Percentiles rank a stretch among this genome's conserved stretches.
Evolutionary conservation across 2,329 filamentous ascomycete species (phyloP).

Genomic region (Trichoderma afroharzianum): DNA sequence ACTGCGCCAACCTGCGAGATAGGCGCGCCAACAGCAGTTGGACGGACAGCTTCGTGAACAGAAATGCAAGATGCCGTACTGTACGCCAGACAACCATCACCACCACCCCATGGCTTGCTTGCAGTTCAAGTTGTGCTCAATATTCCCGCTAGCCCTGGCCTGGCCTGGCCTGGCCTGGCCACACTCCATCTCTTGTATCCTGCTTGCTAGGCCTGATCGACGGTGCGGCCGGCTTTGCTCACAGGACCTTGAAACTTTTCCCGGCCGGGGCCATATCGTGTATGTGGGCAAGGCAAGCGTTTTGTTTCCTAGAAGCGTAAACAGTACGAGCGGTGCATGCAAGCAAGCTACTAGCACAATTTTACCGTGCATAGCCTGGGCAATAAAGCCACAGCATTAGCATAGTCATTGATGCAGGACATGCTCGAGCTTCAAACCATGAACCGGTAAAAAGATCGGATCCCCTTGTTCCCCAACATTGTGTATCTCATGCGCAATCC

Average conservation of each 20-base stretch:
- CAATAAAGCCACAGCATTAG: background rate
- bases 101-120: background rate
- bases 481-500: background rate
- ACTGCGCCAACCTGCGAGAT: background rate
- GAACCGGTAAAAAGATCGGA: background rate
- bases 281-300: background rate
- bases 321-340: background rate
- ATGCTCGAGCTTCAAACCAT: background rate
- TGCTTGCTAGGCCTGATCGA: background rate
- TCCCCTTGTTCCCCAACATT: background rate
- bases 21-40: background rate
- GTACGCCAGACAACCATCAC: background rate
- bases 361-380: background rate
- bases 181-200: background rate
- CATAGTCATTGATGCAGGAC: background rate
- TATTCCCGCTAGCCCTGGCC: background rate
- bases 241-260: background rate
- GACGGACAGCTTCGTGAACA: background rate
- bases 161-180: background rate
- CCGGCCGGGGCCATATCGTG: background rate
- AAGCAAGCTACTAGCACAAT: background rate
- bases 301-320: background rate
- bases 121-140: background rate
- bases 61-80: background rate
- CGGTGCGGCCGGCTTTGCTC: background rate